A percentile compares a stretch with the other conserved stretches of the same genome.
Conservation (phyloP, 768 basidiomycete species). For the Gloeopeniophorella convolvens region DNA sequence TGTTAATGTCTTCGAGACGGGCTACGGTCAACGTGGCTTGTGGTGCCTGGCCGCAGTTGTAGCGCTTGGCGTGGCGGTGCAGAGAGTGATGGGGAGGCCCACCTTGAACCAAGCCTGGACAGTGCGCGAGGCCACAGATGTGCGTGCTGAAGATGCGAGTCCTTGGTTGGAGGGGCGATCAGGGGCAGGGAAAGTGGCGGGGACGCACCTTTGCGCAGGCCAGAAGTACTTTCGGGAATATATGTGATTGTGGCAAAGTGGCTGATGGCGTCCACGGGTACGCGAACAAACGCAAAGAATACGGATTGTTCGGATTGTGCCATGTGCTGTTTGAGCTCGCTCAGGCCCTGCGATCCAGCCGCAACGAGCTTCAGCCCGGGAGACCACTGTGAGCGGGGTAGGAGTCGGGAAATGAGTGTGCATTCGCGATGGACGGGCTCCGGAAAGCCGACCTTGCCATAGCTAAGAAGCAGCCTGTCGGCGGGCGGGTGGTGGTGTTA, state of each 20-base stretch:
- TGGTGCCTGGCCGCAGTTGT: constrained; percentile 2
- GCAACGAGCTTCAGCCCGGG: constrained; percentile 13
- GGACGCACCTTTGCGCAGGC: constrained; percentile 12
- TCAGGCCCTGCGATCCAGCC: constrained; percentile 16
- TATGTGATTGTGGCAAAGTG: constrained; percentile 15
- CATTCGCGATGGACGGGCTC: neutral
- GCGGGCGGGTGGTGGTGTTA: neutral
- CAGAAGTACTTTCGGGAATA: constrained; percentile 15
- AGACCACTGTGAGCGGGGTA: constrained; percentile 12
- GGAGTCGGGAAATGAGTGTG: neutral
- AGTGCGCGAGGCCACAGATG: constrained; percentile 12
- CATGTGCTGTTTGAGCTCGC: constrained; percentile 11
- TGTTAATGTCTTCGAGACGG: constrained; percentile 7
- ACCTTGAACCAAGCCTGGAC: constrained; percentile 21
- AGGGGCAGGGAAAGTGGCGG: neutral
- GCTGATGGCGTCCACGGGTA: neutral
- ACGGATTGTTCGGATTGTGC: constrained; percentile 9
- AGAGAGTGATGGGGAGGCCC: neutral
- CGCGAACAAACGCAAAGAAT: constrained; percentile 11
- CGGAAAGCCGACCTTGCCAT: constrained; percentile 13
- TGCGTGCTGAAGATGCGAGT: constrained; percentile 11
- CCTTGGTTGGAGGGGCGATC: neutral
- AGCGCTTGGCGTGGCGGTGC: neutral
- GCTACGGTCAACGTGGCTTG: constrained; percentile 15
- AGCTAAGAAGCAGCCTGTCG: constrained; percentile 13